A percentile compares a stretch with the other conserved stretches of the same genome.
phyloP scores from a whole-genome alignment of 192 early-diverging fungal genomes.

The Coemansia reversa region DNA sequence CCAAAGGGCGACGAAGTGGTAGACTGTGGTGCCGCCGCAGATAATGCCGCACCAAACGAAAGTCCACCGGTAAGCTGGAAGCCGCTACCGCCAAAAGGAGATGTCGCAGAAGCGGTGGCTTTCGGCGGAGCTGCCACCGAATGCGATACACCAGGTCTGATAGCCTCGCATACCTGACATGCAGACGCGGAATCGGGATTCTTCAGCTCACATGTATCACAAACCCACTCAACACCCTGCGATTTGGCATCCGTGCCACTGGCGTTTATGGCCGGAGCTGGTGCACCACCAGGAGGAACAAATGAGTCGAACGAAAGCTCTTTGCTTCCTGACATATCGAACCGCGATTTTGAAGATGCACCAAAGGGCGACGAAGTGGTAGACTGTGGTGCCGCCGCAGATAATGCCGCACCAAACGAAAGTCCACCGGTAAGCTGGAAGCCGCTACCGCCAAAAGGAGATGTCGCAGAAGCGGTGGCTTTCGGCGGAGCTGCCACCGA shows the following conservation, averaged over 20 bases:
- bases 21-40: not conserved
- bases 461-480: not conserved
- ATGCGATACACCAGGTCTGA: slow-evolving; percentile 15
- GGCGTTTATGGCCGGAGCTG: slow-evolving; percentile 1
- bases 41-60: slow-evolving; percentile 2
- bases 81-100: not conserved
- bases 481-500: not conserved
- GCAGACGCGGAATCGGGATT: slow-evolving; percentile 7
- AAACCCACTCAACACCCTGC: slow-evolving; percentile 26
- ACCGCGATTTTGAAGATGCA: not conserved
- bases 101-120: not conserved
- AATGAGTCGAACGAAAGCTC: slow-evolving; percentile 14
- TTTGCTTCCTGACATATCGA: not conserved
- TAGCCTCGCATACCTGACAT: slow-evolving; percentile 34
- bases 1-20: not conserved
- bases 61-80: slow-evolving; percentile 7
- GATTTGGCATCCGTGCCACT: not conserved
- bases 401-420: slow-evolving; percentile 12
- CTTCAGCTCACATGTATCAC: slow-evolving; percentile 29
- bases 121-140: too few relatives aligned
- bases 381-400: slow-evolving; percentile 2
- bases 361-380: not conserved
- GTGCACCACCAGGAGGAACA: slow-evolving; percentile 18
- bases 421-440: slow-evolving; percentile 25
- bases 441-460: not conserved